Base-by-base conservation (phyloP, 441 rosid genomes). In the Isatis lusitanica region DNA sequence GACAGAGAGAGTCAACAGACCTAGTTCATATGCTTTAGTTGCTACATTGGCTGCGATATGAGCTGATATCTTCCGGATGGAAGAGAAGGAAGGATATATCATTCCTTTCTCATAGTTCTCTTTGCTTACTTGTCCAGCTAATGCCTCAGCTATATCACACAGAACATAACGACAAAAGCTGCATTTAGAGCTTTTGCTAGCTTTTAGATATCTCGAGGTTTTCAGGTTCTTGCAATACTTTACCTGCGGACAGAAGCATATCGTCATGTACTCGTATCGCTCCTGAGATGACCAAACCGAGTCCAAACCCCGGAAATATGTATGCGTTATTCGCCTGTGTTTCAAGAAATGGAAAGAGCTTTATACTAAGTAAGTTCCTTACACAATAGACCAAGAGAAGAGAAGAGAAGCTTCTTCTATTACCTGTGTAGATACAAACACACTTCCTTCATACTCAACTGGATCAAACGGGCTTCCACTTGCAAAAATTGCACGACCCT, bases 401-500 rank as follows among this genome's bases (percentile, higher is more conserved):
- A 55, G 9, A 30, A 4, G 7, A 42, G 2, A 42, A 42, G 17
- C 5, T 42, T 42, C 26, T 60, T 33, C 8, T 35, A 28, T 43
- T 53, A 91, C 98, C 96, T 94, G 98, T 81, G 96, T 95, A 52
- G 98, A 87, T 62, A 86, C 82, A 64, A 80, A 85, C 74, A 85
- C 80, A 78, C 79, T 88, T 63, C 93, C 94, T 33, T 85, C 58
- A 43, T 85, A 86, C 74, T 90, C 86, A 68, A 94, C 85, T 30
- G 92, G 88, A 66, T 87, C 93, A 79, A 91, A 93, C 31, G 98
- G 98, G 76, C 97, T 94, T 81, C 98, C 98, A 74, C 98, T 91
- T 7, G 98, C 97, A 62, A 85, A 92, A 44, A 94, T 91, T 28
- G 96, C 96, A 59, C 89, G 89, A 4, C 98, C 97, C 98, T 94